These are phyloP conservation scores for Stagonosporopsis chrysanthemi DNA, from an alignment of 2,329 filamentous ascomycete genomes.

Conservation along the genomic window DNA sequence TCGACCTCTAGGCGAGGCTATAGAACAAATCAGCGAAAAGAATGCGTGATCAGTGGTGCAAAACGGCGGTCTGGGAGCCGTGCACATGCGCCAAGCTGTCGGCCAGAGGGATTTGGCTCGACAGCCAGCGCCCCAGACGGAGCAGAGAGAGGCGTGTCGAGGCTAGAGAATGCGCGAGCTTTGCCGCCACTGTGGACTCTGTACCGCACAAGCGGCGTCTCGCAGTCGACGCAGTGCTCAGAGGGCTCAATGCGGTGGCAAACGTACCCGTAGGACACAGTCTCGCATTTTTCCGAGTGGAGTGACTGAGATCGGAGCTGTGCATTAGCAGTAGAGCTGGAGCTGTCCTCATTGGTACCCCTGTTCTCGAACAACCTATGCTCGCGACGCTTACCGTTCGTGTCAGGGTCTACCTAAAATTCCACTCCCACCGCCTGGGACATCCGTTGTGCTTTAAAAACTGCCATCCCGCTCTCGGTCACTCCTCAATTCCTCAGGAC, in stretches of 20 bases:
- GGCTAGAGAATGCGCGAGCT: constrained; percentile 18
- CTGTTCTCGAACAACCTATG: constrained; percentile 28
- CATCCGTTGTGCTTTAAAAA: constrained; percentile 19
- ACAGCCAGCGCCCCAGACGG: constrained; percentile 27
- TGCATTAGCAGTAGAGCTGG: constrained; percentile 27
- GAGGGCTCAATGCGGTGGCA: constrained; percentile 35
- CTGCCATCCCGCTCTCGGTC: constrained; percentile 8
- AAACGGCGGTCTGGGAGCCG: constrained; percentile 41
- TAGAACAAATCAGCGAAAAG: constrained; percentile 19
- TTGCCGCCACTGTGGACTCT: constrained; percentile 19
- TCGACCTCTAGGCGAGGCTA: constrained; percentile 25
- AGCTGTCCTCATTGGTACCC: constrained; percentile 23
- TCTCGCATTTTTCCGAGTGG: constrained; percentile 27
- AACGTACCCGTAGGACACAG: constrained; percentile 18
- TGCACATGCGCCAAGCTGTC: constrained; percentile 31
- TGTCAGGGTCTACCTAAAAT: constrained; percentile 31
- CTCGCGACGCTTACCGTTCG: constrained; percentile 24
- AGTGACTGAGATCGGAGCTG: constrained; percentile 16
- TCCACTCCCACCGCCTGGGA: constrained; percentile 37
- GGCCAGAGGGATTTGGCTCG: constrained; percentile 31
- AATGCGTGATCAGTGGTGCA: constrained; percentile 31
- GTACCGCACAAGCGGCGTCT: constrained; percentile 13
- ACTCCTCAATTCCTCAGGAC: constrained; percentile 30
- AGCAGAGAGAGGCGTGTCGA: constrained; percentile 19
- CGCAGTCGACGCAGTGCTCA: constrained; percentile 25